Conservation (phyloP, 139 green algal species). For the Mesotaenium endlicherianum region DNA sequence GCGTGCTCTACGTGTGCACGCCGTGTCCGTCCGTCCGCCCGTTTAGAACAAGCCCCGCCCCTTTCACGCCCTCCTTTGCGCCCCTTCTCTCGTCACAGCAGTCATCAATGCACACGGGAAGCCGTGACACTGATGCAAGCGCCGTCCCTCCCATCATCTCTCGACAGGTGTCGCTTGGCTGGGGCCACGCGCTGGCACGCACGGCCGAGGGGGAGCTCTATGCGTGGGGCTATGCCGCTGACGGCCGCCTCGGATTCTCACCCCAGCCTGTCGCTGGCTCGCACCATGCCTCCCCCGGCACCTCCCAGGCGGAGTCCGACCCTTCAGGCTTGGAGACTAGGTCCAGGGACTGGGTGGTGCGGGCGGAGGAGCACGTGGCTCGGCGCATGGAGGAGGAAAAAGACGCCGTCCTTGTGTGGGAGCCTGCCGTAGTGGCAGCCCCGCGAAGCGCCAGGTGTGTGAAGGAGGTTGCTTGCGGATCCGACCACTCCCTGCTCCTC, state of each 20-base stretch:
- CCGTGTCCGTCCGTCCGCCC: too few species aligned
- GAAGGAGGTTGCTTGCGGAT: conserved; percentile 15
- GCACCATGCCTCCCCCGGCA: too few species aligned
- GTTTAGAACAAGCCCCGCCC: too few species aligned
- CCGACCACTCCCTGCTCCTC: conserved; percentile 37
- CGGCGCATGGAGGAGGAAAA: conserved; percentile 23
- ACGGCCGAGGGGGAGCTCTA: conserved; percentile 35
- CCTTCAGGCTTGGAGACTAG: too few species aligned
- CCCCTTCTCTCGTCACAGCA: not conserved
- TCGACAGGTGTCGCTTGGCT: conserved; percentile 32
- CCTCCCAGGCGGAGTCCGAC: too few species aligned
- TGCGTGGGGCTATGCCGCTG: conserved; percentile 20
- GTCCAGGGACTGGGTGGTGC: not conserved
- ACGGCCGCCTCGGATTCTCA: conserved; percentile 33
- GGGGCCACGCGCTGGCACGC: conserved; percentile 34
- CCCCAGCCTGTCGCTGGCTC: too few species aligned
- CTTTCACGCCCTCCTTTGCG: too few species aligned
- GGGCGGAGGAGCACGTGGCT: not conserved
- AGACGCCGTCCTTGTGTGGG: conserved; percentile 10
- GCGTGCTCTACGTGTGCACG: too few species aligned
- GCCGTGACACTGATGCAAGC: not conserved
- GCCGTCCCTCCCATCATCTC: not conserved
- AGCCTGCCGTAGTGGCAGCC: conserved; percentile 3
- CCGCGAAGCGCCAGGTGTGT: not conserved
- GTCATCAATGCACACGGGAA: too few species aligned